Base-by-base conservation (phyloP, 129 eudicot genomes). In the Flaveria robusta region DNA sequence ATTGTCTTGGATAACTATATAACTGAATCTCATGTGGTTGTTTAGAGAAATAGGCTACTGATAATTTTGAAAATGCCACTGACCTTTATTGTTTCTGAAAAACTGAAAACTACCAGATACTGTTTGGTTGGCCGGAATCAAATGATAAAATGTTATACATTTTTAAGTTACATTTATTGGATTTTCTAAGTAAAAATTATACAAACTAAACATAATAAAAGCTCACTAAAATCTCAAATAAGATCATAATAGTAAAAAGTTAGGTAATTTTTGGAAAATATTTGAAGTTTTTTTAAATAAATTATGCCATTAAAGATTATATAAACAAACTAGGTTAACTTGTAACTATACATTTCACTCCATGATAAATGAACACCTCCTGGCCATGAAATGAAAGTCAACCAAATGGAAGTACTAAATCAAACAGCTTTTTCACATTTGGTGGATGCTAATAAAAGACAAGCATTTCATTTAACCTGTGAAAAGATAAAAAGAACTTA, bases 401-500 rank as follows among this genome's bases (percentile, higher is more conserved):
- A 54, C 60, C 10, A 54, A 54, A 18, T 19, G 24, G 60, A 54
- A n/a, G 60, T 18, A n/a, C 23, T 5, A 54, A 54, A 54, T 5
- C 18, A 19, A 52, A 52, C 60, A 54, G 24, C 26, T 54, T 18
- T 54, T 54, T 54, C 62, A n/a, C 74, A 70, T 23, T 20, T 23
- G 31, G 34, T 12, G 6, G 15, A 63, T 71, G 64, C 75, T 3
- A 72, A 34, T 50, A n/a, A 7, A 39, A 54, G 20, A 45, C 39
- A 51, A 55, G 1, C 16, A 22, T 68, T 26, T 59, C 27, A 70
- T 42, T 69, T 26, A 45, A 56, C 39, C 34, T 15, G 70, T 55
- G 15, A 22, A 15, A 31, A 23, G 46, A 72, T 24, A 5, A 58
- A 7, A 66, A 68, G 13, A 16, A 83, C 98, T 90, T 74, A 93